Evolutionary conservation across 2,329 filamentous ascomycete genomes (phyloP).

Genomic region (Corynespora cassiicola): DNA sequence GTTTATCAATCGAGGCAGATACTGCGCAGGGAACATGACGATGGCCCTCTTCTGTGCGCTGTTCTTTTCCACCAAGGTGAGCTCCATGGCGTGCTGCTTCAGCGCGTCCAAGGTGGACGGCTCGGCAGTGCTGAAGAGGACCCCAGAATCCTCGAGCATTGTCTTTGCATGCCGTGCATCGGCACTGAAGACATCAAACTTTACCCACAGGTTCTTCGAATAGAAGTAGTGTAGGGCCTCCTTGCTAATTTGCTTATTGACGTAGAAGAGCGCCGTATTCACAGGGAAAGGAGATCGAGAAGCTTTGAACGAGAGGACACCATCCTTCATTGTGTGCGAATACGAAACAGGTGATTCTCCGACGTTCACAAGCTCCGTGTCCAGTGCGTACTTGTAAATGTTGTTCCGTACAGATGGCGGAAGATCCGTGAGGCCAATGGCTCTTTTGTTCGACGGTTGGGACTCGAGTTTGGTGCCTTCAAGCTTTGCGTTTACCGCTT

Average conservation of each 20-base stretch:
- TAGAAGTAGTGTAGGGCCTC: conserved; percentile 38
- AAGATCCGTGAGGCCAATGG: conserved; percentile 26
- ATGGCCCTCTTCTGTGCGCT: conserved; percentile 30
- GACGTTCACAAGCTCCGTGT: conserved; percentile 41
- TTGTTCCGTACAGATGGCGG: conserved; percentile 37
- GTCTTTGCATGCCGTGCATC: conserved; percentile 39
- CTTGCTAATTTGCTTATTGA: conserved; percentile 30
- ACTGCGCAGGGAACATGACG: conserved; percentile 43
- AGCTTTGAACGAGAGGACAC: conserved; percentile 30
- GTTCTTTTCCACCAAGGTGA: conserved; percentile 35
- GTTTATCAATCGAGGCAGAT: conserved; percentile 41
- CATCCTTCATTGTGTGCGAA: conserved; percentile 25
- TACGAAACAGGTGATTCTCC: conserved; percentile 38
- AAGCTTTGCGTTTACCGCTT: conserved; percentile 20
- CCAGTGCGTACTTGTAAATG: conserved; percentile 41
- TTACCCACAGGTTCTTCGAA: conserved; percentile 36
- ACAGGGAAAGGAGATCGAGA: conserved; percentile 37
- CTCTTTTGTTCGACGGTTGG: conserved; percentile 27
- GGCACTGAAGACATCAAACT: conserved; percentile 28
- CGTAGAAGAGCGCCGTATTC: conserved; percentile 29
- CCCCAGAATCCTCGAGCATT: conserved; percentile 37
- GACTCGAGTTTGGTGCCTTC: conserved; percentile 17
- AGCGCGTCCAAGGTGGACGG: conserved; percentile 12
- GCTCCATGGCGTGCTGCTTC: conserved; percentile 31
- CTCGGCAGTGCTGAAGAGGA: conserved; percentile 30